phyloP scores from a whole-genome alignment of 495 filamentous ascomycete species.

The Peziza echinospora region DNA sequence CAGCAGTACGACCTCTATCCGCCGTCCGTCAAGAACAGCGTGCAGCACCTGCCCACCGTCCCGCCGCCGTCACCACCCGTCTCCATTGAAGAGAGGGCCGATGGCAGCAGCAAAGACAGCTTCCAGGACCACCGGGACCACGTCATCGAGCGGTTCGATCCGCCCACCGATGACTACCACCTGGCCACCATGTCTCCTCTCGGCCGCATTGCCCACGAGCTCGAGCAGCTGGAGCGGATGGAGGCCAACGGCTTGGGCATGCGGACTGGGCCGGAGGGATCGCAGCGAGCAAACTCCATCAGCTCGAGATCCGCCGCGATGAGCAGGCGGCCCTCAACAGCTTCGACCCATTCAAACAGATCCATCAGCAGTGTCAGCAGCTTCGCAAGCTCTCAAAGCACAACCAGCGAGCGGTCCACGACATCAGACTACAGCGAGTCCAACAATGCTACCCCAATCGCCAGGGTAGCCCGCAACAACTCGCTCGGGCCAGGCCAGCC shows the following conservation, averaged over 20 bases:
- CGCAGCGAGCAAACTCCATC: constrained; percentile 6
- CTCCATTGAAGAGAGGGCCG: constrained; percentile 42
- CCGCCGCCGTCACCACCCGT: constrained; percentile 59
- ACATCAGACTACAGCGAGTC: neutral
- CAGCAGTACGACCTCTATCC: constrained; percentile 89
- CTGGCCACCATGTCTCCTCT: constrained; percentile 33
- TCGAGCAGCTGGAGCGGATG: constrained; percentile 35
- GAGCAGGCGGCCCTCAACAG: neutral
- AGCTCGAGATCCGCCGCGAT: constrained; percentile 25
- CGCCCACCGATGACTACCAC: constrained; percentile 39
- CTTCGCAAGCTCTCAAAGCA: neutral
- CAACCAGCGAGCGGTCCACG: too few relatives aligned
- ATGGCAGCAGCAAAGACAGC: constrained; percentile 8
- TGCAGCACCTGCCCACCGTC: constrained; percentile 57
- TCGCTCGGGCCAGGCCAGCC: neutral
- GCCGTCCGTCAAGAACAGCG: constrained; percentile 55
- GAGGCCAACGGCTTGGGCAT: constrained; percentile 23
- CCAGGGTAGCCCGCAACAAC: neutral
- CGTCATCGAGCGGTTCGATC: neutral
- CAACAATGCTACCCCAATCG: neutral
- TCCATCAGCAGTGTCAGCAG: neutral
- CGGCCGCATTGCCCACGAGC: constrained; percentile 38
- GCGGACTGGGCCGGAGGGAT: constrained; percentile 10
- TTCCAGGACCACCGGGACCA: constrained; percentile 28
- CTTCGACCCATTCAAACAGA: neutral